Evolutionary conservation across 2,329 filamentous ascomycete species (phyloP).

Genomic region (Fusarium incarnatum): DNA sequence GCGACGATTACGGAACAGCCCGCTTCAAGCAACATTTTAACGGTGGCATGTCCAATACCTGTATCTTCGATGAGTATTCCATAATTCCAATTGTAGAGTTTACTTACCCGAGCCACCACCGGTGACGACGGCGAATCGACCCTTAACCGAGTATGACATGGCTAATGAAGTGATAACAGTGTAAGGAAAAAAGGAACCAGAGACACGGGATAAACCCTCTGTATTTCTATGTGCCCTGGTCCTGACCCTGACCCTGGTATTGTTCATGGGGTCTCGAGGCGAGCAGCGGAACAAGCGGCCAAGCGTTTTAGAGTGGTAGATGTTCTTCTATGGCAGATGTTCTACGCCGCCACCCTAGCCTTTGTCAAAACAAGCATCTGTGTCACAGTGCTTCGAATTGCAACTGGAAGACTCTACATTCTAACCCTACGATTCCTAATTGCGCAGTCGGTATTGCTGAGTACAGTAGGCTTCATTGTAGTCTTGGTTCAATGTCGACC

Average conservation of each 20-base stretch:
- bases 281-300: background rate
- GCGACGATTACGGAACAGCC: conserved; percentile 15
- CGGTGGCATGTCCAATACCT: conserved; percentile 24
- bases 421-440: background rate
- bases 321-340: conserved; percentile 19
- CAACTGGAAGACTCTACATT: background rate
- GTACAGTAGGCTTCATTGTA: background rate
- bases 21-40: background rate
- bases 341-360: conserved; percentile 2
- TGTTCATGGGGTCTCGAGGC: background rate
- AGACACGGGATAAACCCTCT: background rate
- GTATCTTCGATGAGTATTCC: background rate
- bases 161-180: background rate
- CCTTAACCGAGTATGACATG: conserved; percentile 23
- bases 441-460: background rate
- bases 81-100: background rate
- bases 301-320: background rate
- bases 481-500: conserved; percentile 11
- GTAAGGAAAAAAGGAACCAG: background rate
- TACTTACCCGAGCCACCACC: conserved; percentile 32
- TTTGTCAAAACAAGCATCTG: conserved; percentile 27
- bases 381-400: conserved; percentile 13
- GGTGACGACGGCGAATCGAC: conserved; percentile 26
- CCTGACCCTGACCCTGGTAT: background rate
- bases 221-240: background rate